Evolutionary conservation across 805 yeast species (phyloP).

Genomic region (Saturnispora kantuleensis): DNA sequence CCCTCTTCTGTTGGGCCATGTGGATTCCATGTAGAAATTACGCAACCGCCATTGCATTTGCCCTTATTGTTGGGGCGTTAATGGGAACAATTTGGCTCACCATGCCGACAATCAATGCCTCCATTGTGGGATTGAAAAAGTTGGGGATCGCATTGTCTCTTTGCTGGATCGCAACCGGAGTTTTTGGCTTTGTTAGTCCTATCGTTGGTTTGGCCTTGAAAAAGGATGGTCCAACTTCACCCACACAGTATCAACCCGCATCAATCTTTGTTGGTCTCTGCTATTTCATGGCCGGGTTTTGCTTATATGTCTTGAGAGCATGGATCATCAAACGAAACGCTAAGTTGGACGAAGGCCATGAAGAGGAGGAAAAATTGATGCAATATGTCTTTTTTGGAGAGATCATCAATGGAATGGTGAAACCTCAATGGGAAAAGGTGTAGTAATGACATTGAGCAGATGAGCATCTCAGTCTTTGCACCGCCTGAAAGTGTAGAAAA

Average conservation of each 20-base stretch:
- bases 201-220: slow-evolving; percentile 49
- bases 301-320: slow-evolving; percentile 40
- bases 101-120: slow-evolving; percentile 39
- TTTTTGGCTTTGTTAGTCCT: slow-evolving; percentile 46
- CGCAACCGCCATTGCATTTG: slow-evolving; percentile 46
- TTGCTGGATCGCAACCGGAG: slow-evolving; percentile 42
- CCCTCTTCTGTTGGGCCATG: slow-evolving; percentile 36
- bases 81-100: slow-evolving; percentile 59
- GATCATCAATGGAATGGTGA: slow-evolving; percentile 1
- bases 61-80: slow-evolving; percentile 40
- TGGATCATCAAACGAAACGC: slow-evolving; percentile 44
- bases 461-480: background rate
- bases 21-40: slow-evolving; percentile 50
- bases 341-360: slow-evolving; percentile 11
- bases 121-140: slow-evolving; percentile 45
- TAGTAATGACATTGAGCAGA: slow-evolving; percentile 1
- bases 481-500: background rate
- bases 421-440: slow-evolving; percentile 12
- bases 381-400: slow-evolving; percentile 11
- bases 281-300: slow-evolving; percentile 36
- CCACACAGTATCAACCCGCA: slow-evolving; percentile 42
- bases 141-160: slow-evolving; percentile 40
- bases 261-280: slow-evolving; percentile 51
- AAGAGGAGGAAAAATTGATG: slow-evolving; percentile 17
- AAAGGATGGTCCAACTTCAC: slow-evolving; percentile 25